Percentiles rank a stretch among this genome's conserved stretches.
Conservation (phyloP, 306 rosid species). For the Elaeagnus macrophylla region DNA sequence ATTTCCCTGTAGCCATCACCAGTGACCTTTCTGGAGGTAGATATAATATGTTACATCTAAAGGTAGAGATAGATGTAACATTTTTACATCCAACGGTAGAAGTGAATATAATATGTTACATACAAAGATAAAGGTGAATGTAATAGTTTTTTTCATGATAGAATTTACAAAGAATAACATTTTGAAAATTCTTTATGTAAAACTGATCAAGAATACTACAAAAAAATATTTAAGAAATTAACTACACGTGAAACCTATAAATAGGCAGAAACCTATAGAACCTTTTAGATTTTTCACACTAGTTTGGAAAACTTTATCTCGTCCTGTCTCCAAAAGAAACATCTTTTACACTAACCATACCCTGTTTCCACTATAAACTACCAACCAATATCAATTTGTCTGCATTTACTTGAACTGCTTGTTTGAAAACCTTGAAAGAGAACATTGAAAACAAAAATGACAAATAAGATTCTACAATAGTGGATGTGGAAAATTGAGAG, state of each 20-base stretch:
- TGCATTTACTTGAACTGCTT: constrained; percentile 68
- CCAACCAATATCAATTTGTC: constrained; percentile 76
- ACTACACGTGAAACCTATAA: not conserved
- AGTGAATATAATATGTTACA: no score
- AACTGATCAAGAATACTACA: not conserved
- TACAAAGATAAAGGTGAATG: no score
- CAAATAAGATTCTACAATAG: constrained; percentile 11
- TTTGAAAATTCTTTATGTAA: no score
- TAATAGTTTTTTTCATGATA: no score
- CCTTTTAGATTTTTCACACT: constrained; percentile 25
- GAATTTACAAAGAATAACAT: no score
- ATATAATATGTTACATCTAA: no score
- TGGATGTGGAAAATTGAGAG: not conserved
- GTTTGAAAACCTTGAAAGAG: constrained; percentile 65
- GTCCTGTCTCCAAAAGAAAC: constrained; percentile 76
- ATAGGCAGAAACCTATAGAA: not conserved
- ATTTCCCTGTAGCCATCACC: no score
- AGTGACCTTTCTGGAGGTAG: no score
- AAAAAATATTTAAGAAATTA: not conserved
- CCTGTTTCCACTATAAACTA: constrained; percentile 82
- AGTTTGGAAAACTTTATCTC: constrained; percentile 79
- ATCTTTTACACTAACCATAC: constrained; percentile 70
- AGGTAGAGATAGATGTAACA: no score
- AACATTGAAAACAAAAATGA: constrained; percentile 13
- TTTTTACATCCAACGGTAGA: no score